Evolutionary conservation across 768 basidiomycete species (phyloP), one percentile per base, ranked within the genome.

Genomic region (Russula sp.): DNA sequence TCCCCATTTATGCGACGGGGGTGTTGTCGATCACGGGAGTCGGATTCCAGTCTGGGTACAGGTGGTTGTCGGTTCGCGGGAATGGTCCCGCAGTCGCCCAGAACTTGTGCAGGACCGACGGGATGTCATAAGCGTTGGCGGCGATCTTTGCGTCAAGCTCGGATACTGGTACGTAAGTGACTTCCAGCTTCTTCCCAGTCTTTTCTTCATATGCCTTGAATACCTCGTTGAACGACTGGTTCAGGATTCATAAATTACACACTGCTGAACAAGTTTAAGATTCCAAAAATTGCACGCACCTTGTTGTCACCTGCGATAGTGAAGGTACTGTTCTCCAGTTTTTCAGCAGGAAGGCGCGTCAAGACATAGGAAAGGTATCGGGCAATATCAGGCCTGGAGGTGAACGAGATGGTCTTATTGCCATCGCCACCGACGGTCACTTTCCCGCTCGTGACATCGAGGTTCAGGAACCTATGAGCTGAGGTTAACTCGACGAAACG

Each of bases 1-100:
- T n/a, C n/a, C 10, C 5, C 6, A 14, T 38, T 52, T 36, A 60
- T 5, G 36, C 48, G 51, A 51, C n/a, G 8, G 49, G 41, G 5
- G 52, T 7, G 46, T 49, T 45, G 35, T 68, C 67, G 18, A 67
- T n/a, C 1, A 57, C 60, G 4, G 51, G 22, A 3, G 56, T 56
- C 43, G 67, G 67, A n/a, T 68, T 67, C 64, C 64, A 68, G 32
- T 58, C 64, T 6, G 67, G 67, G 32, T 60, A 68, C 8, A 61
- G 25, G n/a, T 61, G 47, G 41, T 67, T 67, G 41, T 58, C 60
- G 10, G 41, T 35, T 5, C 41, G 22, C 61, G 1, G 13, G n/a
- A 58, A 39, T 42, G 57, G 57, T 13, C 57, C 57, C 5, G 48
- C 1, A 18, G 59, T 52, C 2, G 60, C 66, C 60, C 56, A 67